Conservation (phyloP, 75 land plant genomes). For the Picea glauca region DNA sequence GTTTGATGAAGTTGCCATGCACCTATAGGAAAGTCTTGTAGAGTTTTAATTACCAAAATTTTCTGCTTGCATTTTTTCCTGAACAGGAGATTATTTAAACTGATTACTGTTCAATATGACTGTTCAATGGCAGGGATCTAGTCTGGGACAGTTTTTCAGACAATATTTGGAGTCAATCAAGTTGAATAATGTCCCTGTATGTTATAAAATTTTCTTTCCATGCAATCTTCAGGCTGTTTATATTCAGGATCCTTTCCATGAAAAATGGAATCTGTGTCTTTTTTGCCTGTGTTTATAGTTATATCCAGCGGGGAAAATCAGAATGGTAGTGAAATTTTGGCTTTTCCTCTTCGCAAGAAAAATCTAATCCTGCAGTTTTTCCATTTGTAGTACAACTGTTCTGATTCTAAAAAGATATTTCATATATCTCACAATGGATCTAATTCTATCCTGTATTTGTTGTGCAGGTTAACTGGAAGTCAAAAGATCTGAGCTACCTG, state of each 20-base stretch:
- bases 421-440: not conserved
- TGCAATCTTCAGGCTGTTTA: not conserved
- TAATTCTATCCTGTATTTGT: not conserved
- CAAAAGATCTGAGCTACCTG: slow-evolving; percentile 77
- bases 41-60: not conserved
- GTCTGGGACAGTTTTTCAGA: slow-evolving; percentile 85
- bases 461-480: slow-evolving; percentile 79
- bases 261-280: not conserved
- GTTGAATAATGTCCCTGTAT: slow-evolving; percentile 83
- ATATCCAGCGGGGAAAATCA: not conserved
- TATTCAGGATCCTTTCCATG: not conserved
- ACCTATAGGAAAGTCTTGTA: not conserved
- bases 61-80: not conserved
- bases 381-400: not conserved
- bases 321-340: not conserved
- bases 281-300: not conserved
- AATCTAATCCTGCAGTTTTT: not conserved
- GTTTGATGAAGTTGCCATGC: not conserved
- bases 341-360: not conserved
- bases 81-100: not conserved
- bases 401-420: not conserved
- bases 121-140: slow-evolving; percentile 73
- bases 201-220: slow-evolving; percentile 4
- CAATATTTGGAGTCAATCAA: slow-evolving; percentile 95
- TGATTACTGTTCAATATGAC: not conserved